Conservation (phyloP, 1,139 yeast genomes). For the Suhomyces guaymorum region DNA sequence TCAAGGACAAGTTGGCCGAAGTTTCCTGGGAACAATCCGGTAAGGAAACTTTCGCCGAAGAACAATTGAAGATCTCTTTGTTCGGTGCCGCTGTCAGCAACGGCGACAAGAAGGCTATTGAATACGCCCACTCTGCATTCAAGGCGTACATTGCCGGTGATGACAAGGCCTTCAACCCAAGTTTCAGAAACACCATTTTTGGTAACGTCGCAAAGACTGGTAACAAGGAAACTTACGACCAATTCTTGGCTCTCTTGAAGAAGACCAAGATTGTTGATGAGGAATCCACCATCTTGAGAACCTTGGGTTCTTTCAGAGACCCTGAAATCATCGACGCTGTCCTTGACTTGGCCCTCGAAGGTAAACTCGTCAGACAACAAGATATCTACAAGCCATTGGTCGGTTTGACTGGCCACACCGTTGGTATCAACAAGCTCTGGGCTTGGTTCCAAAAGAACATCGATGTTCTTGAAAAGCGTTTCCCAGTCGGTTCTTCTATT, state of each 20-base stretch:
- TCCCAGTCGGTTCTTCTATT: conserved; percentile 84
- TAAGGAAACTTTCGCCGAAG: conserved; percentile 66
- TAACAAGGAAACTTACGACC: conserved; percentile 61
- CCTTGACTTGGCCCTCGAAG: conserved; percentile 60
- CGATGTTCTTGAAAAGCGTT: conserved; percentile 59
- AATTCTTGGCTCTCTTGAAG: conserved; percentile 62
- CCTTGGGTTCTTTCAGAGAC: conserved; percentile 71
- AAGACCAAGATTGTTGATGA: conserved; percentile 72
- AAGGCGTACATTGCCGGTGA: conserved; percentile 64
- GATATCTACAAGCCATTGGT: conserved; percentile 79
- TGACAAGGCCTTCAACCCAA: conserved; percentile 67
- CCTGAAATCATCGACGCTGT: conserved; percentile 60
- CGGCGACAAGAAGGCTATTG: conserved; percentile 55
- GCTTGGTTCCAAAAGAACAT: conserved; percentile 76
- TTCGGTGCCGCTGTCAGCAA: conserved; percentile 69
- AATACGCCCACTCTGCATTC: conserved; percentile 58
- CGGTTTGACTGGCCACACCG: conserved; percentile 62
- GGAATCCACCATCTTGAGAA: conserved; percentile 70
- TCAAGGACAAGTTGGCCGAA: conserved; percentile 55
- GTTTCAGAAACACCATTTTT: conserved; percentile 73
- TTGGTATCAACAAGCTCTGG: conserved; percentile 72
- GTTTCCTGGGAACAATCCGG: conserved; percentile 71
- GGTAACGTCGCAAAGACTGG: conserved; percentile 68
- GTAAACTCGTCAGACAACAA: conserved; percentile 71
- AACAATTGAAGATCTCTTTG: conserved; percentile 72